Percentiles rank a stretch among this genome's conserved stretches.
Conservation (phyloP, 352 stramenopile species). For the Pythium pectinolyticum region DNA sequence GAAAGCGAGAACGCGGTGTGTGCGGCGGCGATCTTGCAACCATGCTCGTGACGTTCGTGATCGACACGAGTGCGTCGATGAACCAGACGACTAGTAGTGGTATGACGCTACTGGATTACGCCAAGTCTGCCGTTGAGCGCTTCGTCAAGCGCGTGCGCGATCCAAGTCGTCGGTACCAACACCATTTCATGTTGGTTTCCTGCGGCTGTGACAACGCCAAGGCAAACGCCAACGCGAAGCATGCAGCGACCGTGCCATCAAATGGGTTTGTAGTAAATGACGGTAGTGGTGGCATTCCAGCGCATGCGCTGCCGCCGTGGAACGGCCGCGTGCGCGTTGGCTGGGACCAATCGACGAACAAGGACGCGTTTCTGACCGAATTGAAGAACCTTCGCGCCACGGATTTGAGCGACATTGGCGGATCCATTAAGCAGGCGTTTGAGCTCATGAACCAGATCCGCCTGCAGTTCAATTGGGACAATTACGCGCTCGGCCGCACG, state of each 20-base stretch:
- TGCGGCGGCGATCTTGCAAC: too few relatives aligned
- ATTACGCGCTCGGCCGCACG: conserved; percentile 72
- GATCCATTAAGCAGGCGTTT: conserved; percentile 74
- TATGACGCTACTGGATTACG: conserved; percentile 89
- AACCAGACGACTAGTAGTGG: conserved; percentile 87
- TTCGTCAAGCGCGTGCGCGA: conserved; percentile 88
- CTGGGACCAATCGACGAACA: conserved; percentile 87
- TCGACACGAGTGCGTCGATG: conserved; percentile 90
- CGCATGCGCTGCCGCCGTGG: conserved; percentile 30
- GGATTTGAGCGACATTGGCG: conserved; percentile 78
- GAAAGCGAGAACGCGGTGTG: too few relatives aligned
- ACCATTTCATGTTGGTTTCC: conserved; percentile 89
- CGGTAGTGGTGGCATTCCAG: not conserved
- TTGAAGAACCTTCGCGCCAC: conserved; percentile 83
- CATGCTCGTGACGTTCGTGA: conserved; percentile 90
- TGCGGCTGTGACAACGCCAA: conserved; percentile 48
- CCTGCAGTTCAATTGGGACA: conserved; percentile 88
- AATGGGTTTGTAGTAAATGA: not conserved
- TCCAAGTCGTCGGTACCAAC: conserved; percentile 78
- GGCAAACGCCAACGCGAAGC: conserved; percentile 26
- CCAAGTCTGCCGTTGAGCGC: conserved; percentile 86
- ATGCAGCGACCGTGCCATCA: not conserved
- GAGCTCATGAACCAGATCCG: conserved; percentile 90
- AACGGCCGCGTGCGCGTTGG: conserved; percentile 77
- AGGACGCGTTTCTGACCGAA: conserved; percentile 76